phyloP scores from a whole-genome alignment of 2,329 filamentous ascomycete genomes.

The Emergomyces pasteurianus region DNA sequence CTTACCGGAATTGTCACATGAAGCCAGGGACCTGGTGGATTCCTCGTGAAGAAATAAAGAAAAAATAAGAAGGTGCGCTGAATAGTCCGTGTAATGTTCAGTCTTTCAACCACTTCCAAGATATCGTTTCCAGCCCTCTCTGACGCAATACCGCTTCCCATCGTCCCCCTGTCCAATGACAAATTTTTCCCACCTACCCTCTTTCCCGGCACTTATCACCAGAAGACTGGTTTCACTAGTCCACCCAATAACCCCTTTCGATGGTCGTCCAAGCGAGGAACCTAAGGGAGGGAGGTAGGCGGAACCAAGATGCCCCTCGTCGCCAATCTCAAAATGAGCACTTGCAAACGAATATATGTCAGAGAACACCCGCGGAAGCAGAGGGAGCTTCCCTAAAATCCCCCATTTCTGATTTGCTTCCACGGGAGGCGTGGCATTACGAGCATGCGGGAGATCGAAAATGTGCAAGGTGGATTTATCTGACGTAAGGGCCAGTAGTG shows the following conservation, averaged over 20 bases:
- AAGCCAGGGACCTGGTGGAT: neutral
- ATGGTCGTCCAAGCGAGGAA: constrained; percentile 46
- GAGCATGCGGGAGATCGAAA: constrained; percentile 61
- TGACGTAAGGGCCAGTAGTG: constrained; percentile 77
- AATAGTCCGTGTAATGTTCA: neutral
- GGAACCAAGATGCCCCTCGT: constrained; percentile 45
- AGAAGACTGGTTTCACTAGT: constrained; percentile 59
- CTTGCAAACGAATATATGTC: constrained; percentile 80
- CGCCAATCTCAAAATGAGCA: constrained; percentile 69
- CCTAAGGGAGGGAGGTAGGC: constrained; percentile 39
- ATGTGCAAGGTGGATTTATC: constrained; percentile 95
- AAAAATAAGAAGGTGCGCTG: neutral
- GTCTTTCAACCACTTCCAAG: constrained; percentile 33
- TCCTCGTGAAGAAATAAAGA: neutral
- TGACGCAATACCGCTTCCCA: constrained; percentile 52
- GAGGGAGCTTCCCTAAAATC: constrained; percentile 66
- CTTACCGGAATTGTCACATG: neutral
- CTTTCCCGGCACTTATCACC: constrained; percentile 65
- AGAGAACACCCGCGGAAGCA: constrained; percentile 77
- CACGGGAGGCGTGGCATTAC: constrained; percentile 20
- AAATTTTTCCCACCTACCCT: constrained; percentile 83
- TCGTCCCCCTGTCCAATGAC: constrained; percentile 56
- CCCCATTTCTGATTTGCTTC: constrained; percentile 67
- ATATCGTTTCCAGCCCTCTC: constrained; percentile 77
- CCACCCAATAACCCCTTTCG: constrained; percentile 83